phyloP scores from a whole-genome alignment of 2,329 filamentous ascomycete species.

The Aureobasidium sp. region DNA sequence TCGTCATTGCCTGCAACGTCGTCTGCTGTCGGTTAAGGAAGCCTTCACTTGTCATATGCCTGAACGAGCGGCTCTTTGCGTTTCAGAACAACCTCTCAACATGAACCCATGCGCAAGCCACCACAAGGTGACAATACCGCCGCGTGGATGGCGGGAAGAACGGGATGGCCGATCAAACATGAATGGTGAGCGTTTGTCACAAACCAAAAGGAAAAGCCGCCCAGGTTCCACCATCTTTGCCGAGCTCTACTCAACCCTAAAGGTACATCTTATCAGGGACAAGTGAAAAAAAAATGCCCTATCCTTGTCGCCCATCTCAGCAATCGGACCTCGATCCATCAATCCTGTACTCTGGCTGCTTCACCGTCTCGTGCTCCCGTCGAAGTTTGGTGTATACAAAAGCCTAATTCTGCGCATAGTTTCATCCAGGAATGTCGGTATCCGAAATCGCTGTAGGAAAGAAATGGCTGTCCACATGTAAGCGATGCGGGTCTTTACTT shows the following conservation, averaged over 20 bases:
- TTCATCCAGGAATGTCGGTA: background rate
- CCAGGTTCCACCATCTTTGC: background rate
- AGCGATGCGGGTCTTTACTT: background rate
- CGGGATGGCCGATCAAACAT: slow-evolving; percentile 9
- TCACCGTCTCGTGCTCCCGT: background rate
- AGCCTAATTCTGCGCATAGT: too few species aligned
- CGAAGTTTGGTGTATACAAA: background rate
- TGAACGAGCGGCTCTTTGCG: background rate
- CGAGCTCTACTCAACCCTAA: background rate
- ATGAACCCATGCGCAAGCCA: slow-evolving; percentile 6
- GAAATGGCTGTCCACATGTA: background rate
- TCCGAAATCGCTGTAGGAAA: background rate
- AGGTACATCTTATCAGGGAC: background rate
- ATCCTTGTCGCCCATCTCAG: background rate
- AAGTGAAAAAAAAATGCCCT: background rate
- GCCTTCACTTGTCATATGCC: background rate
- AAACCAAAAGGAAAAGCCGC: background rate
- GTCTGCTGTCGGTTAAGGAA: background rate
- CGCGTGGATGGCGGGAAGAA: background rate
- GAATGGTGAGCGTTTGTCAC: background rate
- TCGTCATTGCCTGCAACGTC: background rate
- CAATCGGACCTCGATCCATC: background rate
- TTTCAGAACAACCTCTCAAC: slow-evolving; percentile 7
- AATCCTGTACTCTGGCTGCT: background rate
- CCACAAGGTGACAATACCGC: background rate